Conservation (phyloP, 164 flowering plant genomes). For the Pachysandra terminalis region DNA sequence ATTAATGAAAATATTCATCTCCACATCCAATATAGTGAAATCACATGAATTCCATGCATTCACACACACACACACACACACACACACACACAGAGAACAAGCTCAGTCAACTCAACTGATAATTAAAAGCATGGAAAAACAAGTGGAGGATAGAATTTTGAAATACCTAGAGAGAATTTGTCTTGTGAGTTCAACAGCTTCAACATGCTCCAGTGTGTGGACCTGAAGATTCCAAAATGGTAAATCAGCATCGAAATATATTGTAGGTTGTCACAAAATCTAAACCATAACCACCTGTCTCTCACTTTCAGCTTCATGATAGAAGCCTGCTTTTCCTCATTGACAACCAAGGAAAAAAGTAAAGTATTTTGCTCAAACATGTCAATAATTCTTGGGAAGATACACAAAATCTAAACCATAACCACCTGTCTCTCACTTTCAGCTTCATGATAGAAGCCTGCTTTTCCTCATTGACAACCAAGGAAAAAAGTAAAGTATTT, state of each 20-base stretch:
- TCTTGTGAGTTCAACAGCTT: conserved; percentile 68
- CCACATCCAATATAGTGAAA: too few relatives aligned
- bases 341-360: background rate
- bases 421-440: background rate
- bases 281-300: background rate
- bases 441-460: background rate
- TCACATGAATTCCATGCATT: too few relatives aligned
- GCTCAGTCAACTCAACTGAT: background rate
- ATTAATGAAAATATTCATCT: too few relatives aligned
- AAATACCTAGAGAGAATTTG: conserved; percentile 56
- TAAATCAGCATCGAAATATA: background rate
- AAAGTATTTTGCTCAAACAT: background rate
- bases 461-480: background rate
- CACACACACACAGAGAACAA: too few relatives aligned
- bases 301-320: background rate
- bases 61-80: too few relatives aligned
- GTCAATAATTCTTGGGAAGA: background rate
- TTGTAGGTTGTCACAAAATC: background rate
- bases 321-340: background rate
- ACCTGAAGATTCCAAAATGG: conserved; percentile 42
- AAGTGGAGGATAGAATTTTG: background rate
- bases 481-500: background rate
- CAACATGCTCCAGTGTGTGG: conserved; percentile 73
- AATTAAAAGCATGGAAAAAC: background rate
- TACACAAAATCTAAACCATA: background rate